A percentile compares a stretch with the other conserved stretches of the same genome.
phyloP scores from a whole-genome alignment of 176 grass and related monocot species.

The Juncus inflexus region DNA sequence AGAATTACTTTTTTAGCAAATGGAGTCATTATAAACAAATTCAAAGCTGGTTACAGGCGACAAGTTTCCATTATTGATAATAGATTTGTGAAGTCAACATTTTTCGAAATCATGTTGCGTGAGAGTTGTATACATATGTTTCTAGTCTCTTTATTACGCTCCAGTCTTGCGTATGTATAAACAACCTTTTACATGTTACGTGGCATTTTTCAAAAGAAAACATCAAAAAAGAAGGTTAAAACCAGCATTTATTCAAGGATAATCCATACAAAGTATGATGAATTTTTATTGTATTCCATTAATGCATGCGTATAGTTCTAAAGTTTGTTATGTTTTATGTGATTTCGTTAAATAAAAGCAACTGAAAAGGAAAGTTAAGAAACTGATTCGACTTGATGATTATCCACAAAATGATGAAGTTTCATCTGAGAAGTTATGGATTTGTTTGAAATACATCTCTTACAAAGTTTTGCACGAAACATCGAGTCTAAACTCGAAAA shows the following conservation, averaged over 20 bases:
- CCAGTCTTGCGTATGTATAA: not conserved
- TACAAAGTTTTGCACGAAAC: too few relatives aligned
- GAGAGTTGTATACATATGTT: constrained; percentile 15
- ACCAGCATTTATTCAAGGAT: not conserved
- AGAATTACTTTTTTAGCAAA: too few relatives aligned
- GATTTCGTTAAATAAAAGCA: too few relatives aligned
- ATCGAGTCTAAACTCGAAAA: too few relatives aligned
- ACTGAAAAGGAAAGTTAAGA: too few relatives aligned
- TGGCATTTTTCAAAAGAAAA: not conserved
- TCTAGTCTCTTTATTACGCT: not conserved
- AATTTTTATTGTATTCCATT: too few relatives aligned
- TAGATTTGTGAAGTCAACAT: constrained; percentile 10
- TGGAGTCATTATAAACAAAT: not conserved
- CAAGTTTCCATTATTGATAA: not conserved
- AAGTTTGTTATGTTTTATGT: too few relatives aligned
- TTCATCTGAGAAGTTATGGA: too few relatives aligned
- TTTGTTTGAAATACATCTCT: too few relatives aligned
- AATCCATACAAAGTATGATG: not conserved
- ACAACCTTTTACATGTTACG: not conserved
- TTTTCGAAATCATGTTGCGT: not conserved
- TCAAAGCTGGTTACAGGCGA: not conserved
- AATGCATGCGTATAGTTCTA: too few relatives aligned
- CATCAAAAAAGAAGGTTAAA: not conserved
- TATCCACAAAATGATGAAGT: too few relatives aligned
- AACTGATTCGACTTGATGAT: too few relatives aligned